Evolutionary conservation across 2,329 filamentous ascomycete genomes (phyloP), one percentile per base, ranked within the genome.

Genomic region (Colletotrichum spinosum): DNA sequence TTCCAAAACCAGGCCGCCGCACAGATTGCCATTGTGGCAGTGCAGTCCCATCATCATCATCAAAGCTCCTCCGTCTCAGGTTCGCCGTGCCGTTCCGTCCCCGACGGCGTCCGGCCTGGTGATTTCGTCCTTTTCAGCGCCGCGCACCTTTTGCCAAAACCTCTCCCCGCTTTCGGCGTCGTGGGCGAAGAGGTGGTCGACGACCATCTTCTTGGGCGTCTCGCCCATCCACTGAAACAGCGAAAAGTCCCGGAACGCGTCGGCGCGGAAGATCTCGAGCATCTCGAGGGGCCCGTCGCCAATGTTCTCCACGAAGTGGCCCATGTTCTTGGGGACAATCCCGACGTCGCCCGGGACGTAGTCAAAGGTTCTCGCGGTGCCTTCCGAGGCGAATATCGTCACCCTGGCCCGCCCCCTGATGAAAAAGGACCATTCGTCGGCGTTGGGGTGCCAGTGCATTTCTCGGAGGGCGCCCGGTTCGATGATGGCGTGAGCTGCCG

Each of bases 401-500:
- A 93, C 86, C 35, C 92, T 86, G 0, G 90, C 92, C 44, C 87
- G 86, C 0, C 92, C 92, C 39, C 80, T 79, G 73, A 94, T 86
- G 80, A 94, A 93, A 77, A 92, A 94, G 7, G 88, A 91, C 91
- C 91, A 94, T 75, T 94, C 91, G 71, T 94, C 92, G 8, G 90
- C 90, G 48, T 87, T 88, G 0, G 91, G 90, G 72, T 94, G 92
- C 92, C 92, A 94, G 79, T 94, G 92, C 84, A 94, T 93, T 78
- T 93, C 91, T 6, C 91, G 86, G 73, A 94, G 81, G 0, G 89
- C 90, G 8, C 90, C 90, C 0, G 91, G 91, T 65, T 90, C 81
- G 60, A 94, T 91, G 42, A 86, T 85, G 12, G 92, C 85, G 70
- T 93, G 85, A 1, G 90, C 92, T 0, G 91, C 91, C 0, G 91